phyloP scores from a whole-genome alignment of 345 rosid species.

The Eucalyptus cladocalyx region DNA sequence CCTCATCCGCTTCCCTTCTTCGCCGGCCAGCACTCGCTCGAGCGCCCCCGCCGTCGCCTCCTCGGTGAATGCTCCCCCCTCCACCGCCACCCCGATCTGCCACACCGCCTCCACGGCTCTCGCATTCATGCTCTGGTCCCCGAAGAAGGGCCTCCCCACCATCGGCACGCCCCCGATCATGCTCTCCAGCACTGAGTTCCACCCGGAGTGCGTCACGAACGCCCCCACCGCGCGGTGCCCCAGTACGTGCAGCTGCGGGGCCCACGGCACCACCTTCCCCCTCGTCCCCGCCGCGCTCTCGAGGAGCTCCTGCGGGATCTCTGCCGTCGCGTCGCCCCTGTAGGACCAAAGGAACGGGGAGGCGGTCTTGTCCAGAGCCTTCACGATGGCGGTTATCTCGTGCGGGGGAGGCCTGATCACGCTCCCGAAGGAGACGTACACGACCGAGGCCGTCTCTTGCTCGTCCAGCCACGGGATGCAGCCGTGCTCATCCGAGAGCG shows the following conservation, averaged over 20 bases:
- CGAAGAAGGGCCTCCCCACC: constrained; percentile 41
- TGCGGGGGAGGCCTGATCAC: constrained; percentile 21
- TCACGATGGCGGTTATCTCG: constrained; percentile 34
- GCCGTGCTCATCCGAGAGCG: constrained; percentile 5
- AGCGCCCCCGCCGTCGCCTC: constrained; percentile 10
- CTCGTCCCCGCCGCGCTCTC: constrained; percentile 5
- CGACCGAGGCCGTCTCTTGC: constrained; percentile 25
- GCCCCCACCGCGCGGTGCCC: constrained; percentile 37
- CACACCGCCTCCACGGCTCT: constrained; percentile 23
- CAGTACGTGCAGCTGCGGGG: constrained; percentile 40
- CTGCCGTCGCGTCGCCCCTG: constrained; percentile 1
- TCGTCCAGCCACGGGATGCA: constrained; percentile 48
- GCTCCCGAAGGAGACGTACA: constrained; percentile 61
- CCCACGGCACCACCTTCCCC: constrained; percentile 46
- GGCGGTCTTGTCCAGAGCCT: constrained; percentile 17
- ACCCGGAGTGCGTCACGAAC: constrained; percentile 47
- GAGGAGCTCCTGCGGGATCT: constrained; percentile 16
- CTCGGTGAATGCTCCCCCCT: constrained; percentile 26
- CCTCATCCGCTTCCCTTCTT: constrained; percentile 31
- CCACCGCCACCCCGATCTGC: constrained; percentile 29
- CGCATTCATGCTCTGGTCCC: constrained; percentile 27
- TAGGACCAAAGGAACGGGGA: constrained; percentile 66
- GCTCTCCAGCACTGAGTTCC: constrained; percentile 49
- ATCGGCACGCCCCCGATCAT: constrained; percentile 32
- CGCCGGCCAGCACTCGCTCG: constrained; percentile 1